Conservation (phyloP, 164 flowering plant genomes). For the Echeveria elegans region DNA sequence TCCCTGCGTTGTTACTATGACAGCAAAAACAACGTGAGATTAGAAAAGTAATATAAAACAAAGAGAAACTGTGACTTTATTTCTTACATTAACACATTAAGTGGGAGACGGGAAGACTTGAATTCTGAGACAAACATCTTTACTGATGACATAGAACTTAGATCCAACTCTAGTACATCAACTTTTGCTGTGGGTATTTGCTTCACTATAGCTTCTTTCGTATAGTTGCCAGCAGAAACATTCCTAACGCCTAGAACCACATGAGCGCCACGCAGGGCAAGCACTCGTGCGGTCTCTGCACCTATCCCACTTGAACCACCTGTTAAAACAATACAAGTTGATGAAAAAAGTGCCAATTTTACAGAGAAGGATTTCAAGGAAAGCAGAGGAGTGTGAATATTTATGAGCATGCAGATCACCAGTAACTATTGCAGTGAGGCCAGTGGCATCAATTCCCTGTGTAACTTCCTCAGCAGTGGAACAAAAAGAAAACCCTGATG, state of each 20-base stretch:
- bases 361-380: too few relatives aligned
- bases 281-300: background rate
- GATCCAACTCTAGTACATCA: conserved; percentile 1
- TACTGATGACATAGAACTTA: background rate
- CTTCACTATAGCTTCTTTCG: conserved; percentile 2
- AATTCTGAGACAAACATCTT: background rate
- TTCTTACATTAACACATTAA: conserved; percentile 4
- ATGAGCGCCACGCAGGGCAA: too few relatives aligned
- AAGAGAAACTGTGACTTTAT: too few relatives aligned
- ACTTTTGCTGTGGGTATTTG: background rate
- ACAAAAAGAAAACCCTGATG: conserved; percentile 35
- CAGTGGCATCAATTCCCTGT: too few relatives aligned
- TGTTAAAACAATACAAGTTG: too few relatives aligned
- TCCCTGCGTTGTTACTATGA: too few relatives aligned
- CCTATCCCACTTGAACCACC: background rate
- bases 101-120: conserved; percentile 1
- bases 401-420: background rate
- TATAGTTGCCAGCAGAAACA: background rate
- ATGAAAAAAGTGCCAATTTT: too few relatives aligned
- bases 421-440: conserved; percentile 42
- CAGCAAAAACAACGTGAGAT: too few relatives aligned
- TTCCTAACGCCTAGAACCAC: background rate
- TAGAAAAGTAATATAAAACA: too few relatives aligned
- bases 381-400: too few relatives aligned
- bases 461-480: too few relatives aligned